phyloP scores from a whole-genome alignment of 2,329 filamentous ascomycete species.

The Calonectria henricotiae region DNA sequence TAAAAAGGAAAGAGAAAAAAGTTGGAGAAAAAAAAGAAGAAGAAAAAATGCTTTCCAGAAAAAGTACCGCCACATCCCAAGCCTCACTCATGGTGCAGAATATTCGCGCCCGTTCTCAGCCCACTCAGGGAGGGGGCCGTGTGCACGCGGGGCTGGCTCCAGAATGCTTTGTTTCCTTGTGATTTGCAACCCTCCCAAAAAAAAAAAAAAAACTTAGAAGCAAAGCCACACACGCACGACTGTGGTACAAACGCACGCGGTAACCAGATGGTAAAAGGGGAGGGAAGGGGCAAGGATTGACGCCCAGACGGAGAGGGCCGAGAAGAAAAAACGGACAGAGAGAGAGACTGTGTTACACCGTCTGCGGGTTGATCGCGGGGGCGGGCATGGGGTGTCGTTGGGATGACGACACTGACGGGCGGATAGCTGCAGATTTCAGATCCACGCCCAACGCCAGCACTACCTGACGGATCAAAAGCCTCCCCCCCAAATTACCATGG shows the following conservation, averaged over 20 bases:
- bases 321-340: neutral
- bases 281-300: constrained; percentile 7
- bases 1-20: constrained; percentile 16
- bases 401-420: constrained; percentile 10
- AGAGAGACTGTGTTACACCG: constrained; percentile 8
- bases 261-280: constrained; percentile 11
- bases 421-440: constrained; percentile 24
- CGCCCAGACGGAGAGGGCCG: neutral
- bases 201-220: neutral
- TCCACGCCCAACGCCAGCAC: constrained; percentile 8
- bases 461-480: neutral
- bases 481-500: neutral
- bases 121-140: neutral
- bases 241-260: neutral
- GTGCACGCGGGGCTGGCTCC: neutral
- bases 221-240: too few species aligned
- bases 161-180: neutral
- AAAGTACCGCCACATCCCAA: neutral
- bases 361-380: constrained; percentile 14
- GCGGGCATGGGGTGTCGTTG: constrained; percentile 8
- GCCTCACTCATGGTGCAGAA: neutral
- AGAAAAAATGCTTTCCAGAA: too few species aligned
- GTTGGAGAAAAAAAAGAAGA: constrained; percentile 27
- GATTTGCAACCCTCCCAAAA: neutral
- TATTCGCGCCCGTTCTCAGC: neutral